phyloP scores from a whole-genome alignment of 2,329 filamentous ascomycete species.

The Colletotrichum orchidophilum region DNA sequence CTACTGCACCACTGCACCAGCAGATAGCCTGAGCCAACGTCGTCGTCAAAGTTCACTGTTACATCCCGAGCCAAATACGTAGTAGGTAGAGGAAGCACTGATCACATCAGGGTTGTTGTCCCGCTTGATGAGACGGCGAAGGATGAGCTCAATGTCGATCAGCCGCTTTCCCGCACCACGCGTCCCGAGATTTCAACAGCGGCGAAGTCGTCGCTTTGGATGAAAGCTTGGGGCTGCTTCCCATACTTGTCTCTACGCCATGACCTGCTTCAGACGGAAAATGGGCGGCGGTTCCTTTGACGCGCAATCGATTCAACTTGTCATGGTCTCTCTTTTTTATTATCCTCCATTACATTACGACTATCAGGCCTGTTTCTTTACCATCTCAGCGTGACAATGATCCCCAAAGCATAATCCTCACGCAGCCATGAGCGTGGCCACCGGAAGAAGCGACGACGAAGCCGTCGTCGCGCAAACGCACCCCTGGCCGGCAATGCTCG shows the following conservation, averaged over 20 bases:
- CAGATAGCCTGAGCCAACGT: too few species aligned
- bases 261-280: slow-evolving; percentile 1
- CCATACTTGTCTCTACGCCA: neutral
- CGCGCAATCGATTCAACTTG: neutral
- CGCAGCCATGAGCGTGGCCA: slow-evolving; percentile 11
- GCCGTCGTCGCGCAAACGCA: slow-evolving; percentile 52
- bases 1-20: neutral
- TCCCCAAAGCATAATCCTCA: slow-evolving; percentile 33
- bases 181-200: neutral
- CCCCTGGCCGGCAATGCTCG: slow-evolving; percentile 50
- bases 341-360: slow-evolving; percentile 21
- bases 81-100: neutral
- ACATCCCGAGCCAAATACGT: neutral
- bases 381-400: neutral
- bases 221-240: neutral
- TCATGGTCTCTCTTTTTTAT: neutral
- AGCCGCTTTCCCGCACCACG: neutral
- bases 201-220: neutral
- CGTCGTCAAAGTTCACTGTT: neutral
- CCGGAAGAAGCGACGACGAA: slow-evolving; percentile 22
- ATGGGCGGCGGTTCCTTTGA: neutral
- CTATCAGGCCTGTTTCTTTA: neutral
- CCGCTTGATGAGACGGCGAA: neutral
- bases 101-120: neutral
- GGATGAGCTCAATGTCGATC: neutral